Base-by-base conservation (phyloP, 768 basidiomycete genomes). In the Phaeotremella fagi region DNA sequence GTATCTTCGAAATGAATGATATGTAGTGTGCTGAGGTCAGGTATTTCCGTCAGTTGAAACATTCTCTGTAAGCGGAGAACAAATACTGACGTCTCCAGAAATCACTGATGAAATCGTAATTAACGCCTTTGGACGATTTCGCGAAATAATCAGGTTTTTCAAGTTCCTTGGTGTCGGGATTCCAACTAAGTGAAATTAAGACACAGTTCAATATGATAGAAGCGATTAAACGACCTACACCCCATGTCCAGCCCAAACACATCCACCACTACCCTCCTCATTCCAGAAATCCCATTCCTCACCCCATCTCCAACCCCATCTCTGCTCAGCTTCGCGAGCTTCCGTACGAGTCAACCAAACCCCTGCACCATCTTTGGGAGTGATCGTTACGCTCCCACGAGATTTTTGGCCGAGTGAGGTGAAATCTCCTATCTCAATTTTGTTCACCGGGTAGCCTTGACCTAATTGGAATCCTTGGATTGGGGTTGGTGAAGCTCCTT, bases 231-330 rank as follows among this genome's bases (percentile, higher is more conserved):
- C 4, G 23, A 38, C 59, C 63, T 55, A 67, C 63, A 75, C 72
- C 29, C 60, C 75, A 64, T 60, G 66, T 15, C 61, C 66, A 20
- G 63, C 65, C 66, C 65, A 70, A 23, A 59, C 37, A 58, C 66
- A 70, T 3, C 91, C 91, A 0, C 90, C 78, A 44, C 79, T 76
- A 86, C 90, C 94, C 1, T 75, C 66, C 1, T 75, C 60, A 50
- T 58, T 54, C 52, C 75, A 72, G 41, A 73, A 64, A 47, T 64
- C 61, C 75, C 75, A 75, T 25, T 62, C 61, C 1, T 54, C 50
- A 14, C 83, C 84, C 42, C 91, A 82, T 56, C 75, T 82, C 90
- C 90, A 98, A 0, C 90, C 88, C 83, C 88, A 98, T 49, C 75
- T 79, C 7, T 85, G 18, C 11, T 81, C 4, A 1, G 62, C 70